phyloP scores from a whole-genome alignment of 257 asterid species.

The Capsicum baccatum region DNA sequence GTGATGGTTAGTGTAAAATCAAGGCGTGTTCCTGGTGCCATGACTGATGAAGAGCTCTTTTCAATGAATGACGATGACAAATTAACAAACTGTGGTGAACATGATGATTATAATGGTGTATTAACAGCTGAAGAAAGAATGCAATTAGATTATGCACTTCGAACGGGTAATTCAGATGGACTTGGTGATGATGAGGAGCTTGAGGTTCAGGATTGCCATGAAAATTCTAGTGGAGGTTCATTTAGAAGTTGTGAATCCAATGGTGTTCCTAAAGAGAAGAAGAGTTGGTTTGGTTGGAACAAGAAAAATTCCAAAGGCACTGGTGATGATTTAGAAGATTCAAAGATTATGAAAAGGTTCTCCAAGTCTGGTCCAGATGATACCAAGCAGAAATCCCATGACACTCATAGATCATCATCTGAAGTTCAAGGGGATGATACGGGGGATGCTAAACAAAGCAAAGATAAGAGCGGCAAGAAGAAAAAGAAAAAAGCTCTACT shows the following conservation, averaged over 20 bases:
- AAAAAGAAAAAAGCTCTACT: constrained; percentile 73
- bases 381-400: constrained; percentile 62
- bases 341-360: constrained; percentile 73
- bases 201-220: constrained; percentile 75
- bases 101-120: constrained; percentile 72
- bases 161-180: constrained; percentile 68
- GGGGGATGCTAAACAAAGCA: constrained; percentile 65
- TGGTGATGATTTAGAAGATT: constrained; percentile 78
- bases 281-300: constrained; percentile 93
- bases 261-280: constrained; percentile 80
- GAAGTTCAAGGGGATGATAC: constrained; percentile 68
- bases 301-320: constrained; percentile 72
- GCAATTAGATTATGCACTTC: constrained; percentile 94
- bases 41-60: constrained; percentile 96
- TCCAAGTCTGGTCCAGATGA: constrained; percentile 79
- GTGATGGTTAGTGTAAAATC: constrained; percentile 97
- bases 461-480: constrained; percentile 85
- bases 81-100: constrained; percentile 56
- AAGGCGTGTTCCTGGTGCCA: constrained; percentile 99
- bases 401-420: constrained; percentile 66
- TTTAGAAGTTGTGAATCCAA: constrained; percentile 73
- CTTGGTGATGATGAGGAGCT: constrained; percentile 73
- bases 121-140: constrained; percentile 90
- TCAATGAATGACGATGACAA: constrained; percentile 80
- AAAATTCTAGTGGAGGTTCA: constrained; percentile 64